phyloP scores from a whole-genome alignment of 768 basidiomycete genomes.

The Lactarius hengduanensis region DNA sequence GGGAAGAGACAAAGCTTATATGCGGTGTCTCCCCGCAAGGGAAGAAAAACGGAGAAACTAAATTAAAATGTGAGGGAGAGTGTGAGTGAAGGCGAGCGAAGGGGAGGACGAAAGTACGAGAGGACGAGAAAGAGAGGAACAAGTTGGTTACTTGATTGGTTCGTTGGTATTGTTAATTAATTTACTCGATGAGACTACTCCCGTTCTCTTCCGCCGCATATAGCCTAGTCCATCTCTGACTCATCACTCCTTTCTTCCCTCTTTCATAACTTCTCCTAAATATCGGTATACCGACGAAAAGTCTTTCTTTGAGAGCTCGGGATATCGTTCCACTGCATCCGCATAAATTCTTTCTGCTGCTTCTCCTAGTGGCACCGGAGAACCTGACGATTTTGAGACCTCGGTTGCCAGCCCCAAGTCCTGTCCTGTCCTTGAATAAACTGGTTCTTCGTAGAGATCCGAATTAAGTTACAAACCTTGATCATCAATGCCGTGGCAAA shows the following conservation, averaged over 20 bases:
- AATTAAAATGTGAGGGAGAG: background rate
- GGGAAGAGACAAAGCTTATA: conserved; percentile 28
- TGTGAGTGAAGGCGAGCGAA: conserved; percentile 22
- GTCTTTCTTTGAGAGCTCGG: conserved; percentile 66
- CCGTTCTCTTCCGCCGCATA: background rate
- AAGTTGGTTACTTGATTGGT: conserved; percentile 30
- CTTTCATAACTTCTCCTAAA: no score
- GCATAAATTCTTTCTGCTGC: conserved; percentile 64
- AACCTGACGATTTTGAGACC: conserved; percentile 50
- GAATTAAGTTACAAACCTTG: conserved; percentile 49
- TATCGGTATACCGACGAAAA: conserved; percentile 80
- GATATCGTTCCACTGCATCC: conserved; percentile 49
- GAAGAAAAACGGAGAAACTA: background rate
- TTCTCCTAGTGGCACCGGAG: conserved; percentile 62
- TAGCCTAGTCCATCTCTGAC: background rate
- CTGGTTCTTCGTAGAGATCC: background rate
- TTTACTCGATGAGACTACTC: background rate
- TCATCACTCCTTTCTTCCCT: conserved; percentile 11
- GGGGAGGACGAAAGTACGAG: conserved; percentile 2
- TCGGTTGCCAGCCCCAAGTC: conserved; percentile 81
- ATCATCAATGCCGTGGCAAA: conserved; percentile 83
- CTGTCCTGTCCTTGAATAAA: conserved; percentile 39
- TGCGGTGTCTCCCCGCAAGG: background rate
- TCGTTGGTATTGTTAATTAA: background rate
- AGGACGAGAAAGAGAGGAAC: background rate